Conservation (phyloP, 495 filamentous ascomycete species). For the Rusavskia elegans region DNA sequence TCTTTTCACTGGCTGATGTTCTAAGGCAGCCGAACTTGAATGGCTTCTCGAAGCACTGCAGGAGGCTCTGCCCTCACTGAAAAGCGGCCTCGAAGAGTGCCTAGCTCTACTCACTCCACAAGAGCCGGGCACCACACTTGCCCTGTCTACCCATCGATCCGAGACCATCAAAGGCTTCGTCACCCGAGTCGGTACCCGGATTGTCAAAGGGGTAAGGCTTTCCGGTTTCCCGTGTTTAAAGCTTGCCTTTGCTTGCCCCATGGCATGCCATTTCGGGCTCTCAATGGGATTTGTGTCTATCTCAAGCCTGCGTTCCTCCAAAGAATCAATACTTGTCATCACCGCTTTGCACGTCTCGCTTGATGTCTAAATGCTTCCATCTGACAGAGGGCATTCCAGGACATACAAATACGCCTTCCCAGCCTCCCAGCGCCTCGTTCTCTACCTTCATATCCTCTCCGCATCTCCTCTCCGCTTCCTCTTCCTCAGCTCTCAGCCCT, state of each 20-base stretch:
- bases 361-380: not conserved
- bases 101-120: conserved; percentile 63
- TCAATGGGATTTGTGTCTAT: no score
- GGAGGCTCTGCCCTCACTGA: conserved; percentile 59
- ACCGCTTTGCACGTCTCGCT: no score
- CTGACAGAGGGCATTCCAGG: conserved; percentile 4
- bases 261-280: not conserved
- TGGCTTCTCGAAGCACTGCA: conserved; percentile 76
- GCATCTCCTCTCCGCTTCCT: conserved; percentile 31
- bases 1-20: conserved; percentile 8
- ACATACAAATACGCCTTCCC: conserved; percentile 32
- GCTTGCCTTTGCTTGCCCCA: not conserved
- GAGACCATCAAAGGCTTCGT: conserved; percentile 86
- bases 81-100: conserved; percentile 80
- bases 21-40: conserved; percentile 57
- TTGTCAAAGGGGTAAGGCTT: conserved; percentile 50
- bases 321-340: no score
- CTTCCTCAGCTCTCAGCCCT: conserved; percentile 56
- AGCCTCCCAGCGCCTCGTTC: conserved; percentile 33
- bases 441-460: conserved; percentile 20
- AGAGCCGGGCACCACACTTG: conserved; percentile 73
- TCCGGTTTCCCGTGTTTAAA: not conserved
- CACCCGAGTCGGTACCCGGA: conserved; percentile 59
- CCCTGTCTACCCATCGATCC: conserved; percentile 69
- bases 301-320: no score